These are phyloP conservation scores for Melastoma malabathricum DNA, from an alignment of 345 rosid species.

Conservation along the genomic window DNA sequence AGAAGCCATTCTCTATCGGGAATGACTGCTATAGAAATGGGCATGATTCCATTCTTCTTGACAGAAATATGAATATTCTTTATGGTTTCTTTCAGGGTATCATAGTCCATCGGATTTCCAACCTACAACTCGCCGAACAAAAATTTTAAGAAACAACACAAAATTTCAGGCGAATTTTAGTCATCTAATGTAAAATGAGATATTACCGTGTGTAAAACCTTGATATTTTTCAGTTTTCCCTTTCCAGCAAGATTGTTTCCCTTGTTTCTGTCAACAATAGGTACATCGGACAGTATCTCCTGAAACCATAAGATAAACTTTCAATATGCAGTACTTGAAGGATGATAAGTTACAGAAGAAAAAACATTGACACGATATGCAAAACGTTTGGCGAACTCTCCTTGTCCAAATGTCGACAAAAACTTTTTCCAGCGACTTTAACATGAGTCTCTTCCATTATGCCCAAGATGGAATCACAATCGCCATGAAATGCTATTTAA, in stretches of 20 bases:
- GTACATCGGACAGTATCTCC: conserved; percentile 89
- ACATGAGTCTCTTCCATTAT: too few species aligned
- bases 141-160: conserved; percentile 2
- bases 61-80: conserved; percentile 33
- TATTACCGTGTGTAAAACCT: conserved; percentile 58
- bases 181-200: not conserved
- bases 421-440: too few species aligned
- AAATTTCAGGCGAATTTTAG: not conserved
- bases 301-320: conserved; percentile 12
- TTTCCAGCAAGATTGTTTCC: conserved; percentile 24
- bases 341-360: too few species aligned
- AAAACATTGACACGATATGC: too few species aligned
- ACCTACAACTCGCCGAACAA: conserved; percentile 29
- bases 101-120: conserved; percentile 81
- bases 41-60: conserved; percentile 36
- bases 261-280: conserved; percentile 58
- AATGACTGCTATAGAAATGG: conserved; percentile 71
- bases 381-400: too few species aligned
- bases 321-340: too few species aligned
- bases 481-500: too few species aligned
- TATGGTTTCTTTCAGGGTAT: conserved; percentile 55
- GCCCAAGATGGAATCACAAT: too few species aligned
- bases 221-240: conserved; percentile 39
- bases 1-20: conserved; percentile 76
- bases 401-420: too few species aligned